Evolutionary conservation across 345 rosid species (phyloP).

Genomic region (Excoecaria agallocha): DNA sequence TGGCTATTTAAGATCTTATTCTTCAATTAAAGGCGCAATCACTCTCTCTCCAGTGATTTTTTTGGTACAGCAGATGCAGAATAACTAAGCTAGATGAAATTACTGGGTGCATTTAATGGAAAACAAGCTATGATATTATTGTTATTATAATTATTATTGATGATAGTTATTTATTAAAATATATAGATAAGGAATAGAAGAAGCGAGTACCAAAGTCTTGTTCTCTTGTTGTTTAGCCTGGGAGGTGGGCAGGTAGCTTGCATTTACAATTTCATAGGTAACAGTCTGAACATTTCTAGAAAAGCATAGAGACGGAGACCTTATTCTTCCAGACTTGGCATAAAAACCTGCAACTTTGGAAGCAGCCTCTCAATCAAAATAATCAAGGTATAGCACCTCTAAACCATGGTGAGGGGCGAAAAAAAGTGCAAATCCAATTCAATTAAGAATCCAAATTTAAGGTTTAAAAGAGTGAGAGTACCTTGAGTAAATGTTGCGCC

Average conservation of each 20-base stretch:
- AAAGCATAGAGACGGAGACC: slow-evolving; percentile 44
- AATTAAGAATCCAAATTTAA: not conserved
- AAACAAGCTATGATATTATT: not conserved
- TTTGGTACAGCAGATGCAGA: too few species aligned
- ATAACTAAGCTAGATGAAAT: too few species aligned
- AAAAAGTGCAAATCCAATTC: not conserved
- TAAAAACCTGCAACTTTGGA: slow-evolving; percentile 25
- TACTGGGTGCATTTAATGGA: not conserved
- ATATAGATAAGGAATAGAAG: not conserved
- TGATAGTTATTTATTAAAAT: not conserved
- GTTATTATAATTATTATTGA: not conserved
- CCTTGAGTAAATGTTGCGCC: slow-evolving; percentile 28
- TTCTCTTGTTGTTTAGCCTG: slow-evolving; percentile 26
- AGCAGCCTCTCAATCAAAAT: not conserved
- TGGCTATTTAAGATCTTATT: not conserved
- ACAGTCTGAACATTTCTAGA: slow-evolving; percentile 53
- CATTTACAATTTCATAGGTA: slow-evolving; percentile 41
- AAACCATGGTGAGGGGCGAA: not conserved
- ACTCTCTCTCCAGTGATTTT: not conserved
- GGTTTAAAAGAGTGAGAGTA: not conserved
- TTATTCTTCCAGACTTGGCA: slow-evolving; percentile 19
- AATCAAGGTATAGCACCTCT: not conserved
- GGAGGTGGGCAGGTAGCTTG: slow-evolving; percentile 60
- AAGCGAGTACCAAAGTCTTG: slow-evolving; percentile 28
- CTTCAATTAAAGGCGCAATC: not conserved